Evolutionary conservation across 2,329 filamentous ascomycete species (phyloP).

Genomic region (Coleophoma eucalyptorum): DNA sequence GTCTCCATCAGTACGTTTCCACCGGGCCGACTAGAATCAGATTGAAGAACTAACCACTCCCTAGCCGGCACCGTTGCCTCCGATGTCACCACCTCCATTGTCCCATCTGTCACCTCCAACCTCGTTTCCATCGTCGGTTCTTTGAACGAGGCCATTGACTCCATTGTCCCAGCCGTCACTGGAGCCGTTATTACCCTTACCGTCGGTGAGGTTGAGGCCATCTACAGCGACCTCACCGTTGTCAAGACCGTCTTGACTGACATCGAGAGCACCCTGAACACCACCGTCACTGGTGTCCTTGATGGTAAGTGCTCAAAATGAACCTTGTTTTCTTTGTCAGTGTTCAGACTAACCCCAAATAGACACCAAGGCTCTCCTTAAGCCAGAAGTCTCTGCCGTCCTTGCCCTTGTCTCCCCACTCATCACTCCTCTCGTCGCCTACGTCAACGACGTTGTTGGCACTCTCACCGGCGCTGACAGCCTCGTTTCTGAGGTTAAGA

Average conservation of each 20-base stretch:
- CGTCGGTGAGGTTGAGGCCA: slow-evolving; percentile 1
- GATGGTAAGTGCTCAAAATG: neutral
- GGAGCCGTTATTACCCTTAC: neutral
- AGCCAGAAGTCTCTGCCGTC: slow-evolving; percentile 4
- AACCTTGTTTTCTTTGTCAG: too few species aligned
- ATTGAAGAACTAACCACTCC: neutral
- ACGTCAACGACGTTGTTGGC: neutral
- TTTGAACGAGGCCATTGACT: neutral
- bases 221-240: slow-evolving; percentile 19
- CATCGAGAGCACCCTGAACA: slow-evolving; percentile 33
- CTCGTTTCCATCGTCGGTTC: slow-evolving; percentile 1
- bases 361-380: slow-evolving; percentile 4
- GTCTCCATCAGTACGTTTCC: slow-evolving; percentile 9
- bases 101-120: slow-evolving; percentile 2
- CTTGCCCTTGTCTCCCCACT: slow-evolving; percentile 5
- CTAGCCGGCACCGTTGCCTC: neutral
- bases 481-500: neutral
- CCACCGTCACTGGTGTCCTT: neutral
- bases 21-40: neutral
- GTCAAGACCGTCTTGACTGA: slow-evolving; percentile 51
- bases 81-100: slow-evolving; percentile 2
- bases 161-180: slow-evolving; percentile 3
- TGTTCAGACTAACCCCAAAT: neutral
- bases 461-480: slow-evolving; percentile 2
- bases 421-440: slow-evolving; percentile 5